Evolutionary conservation across 2,329 filamentous ascomycete genomes (phyloP), one percentile per base, ranked within the genome.

Genomic region (Oidium heveae): DNA sequence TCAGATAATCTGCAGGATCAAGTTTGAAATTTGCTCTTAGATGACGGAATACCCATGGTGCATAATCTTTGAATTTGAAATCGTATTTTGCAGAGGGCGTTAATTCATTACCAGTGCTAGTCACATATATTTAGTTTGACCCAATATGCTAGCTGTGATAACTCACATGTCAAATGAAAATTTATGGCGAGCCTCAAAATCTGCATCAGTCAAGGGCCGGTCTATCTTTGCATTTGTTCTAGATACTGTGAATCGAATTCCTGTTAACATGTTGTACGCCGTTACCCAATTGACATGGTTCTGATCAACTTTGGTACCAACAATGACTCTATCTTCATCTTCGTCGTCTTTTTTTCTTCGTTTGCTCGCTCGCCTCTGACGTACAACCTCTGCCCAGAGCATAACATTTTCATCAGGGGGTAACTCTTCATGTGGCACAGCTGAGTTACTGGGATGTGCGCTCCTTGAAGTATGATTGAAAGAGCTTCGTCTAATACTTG

Each of bases 21-120:
- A 96, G 77, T 62, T 83, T 80, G 71, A 98, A 98, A 58, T 82
- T 83, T 52, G 79, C 73, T 60, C 91, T 84, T 46, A 98, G 75
- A 68, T 87, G 86, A 63, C 91, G 86, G 69, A 98, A 98, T 56
- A 98, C 91, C 88, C 89, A 96, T 56, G 91, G 91, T n/a, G 89
- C 89, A 68, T 98, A 98, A 70, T 98, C 91, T 71, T 98, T 98
- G 75, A 98, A 98, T 69, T 98, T 98, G 79, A 98, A 98, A 71
- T 98, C 91, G 72, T 98, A 98, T 70, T 98, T 96, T 61, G 91
- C 88, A 58, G 89, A 95, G 22, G 91, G 91, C 5, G 94, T 94
- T 66, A 98, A 73, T 71, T 98, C 91, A 67, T 95, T 95, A 59
- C 91, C 91, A 60, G 88, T 93, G 65, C 84, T 88, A 63, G 56